Conservation (phyloP, 139 green algal species). For the Marvania coccoides region DNA sequence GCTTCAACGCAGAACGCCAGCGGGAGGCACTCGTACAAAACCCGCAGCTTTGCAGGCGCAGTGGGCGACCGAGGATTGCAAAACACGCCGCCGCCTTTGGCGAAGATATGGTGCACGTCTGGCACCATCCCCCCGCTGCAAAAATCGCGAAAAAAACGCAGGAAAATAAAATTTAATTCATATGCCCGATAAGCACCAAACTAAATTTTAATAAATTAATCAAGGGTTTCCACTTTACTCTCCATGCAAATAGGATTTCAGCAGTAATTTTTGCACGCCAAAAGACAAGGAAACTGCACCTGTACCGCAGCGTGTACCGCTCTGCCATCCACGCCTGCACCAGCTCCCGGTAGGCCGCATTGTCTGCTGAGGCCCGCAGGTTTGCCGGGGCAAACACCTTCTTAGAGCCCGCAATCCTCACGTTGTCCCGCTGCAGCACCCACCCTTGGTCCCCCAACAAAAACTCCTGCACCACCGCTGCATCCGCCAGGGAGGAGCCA, state of each 20-base stretch:
- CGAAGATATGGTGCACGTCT: conserved; percentile 81
- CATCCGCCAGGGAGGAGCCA: background rate
- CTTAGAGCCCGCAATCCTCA: conserved; percentile 24
- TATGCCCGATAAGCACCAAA: too few relatives aligned
- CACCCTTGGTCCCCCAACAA: conserved; percentile 12
- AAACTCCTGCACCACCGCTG: conserved; percentile 35
- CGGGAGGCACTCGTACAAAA: conserved; percentile 77
- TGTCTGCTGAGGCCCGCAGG: conserved; percentile 35
- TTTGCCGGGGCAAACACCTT: conserved; percentile 71
- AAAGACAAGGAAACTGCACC: too few relatives aligned
- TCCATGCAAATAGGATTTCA: too few relatives aligned
- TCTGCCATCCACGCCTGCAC: conserved; percentile 48
- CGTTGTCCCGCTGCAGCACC: conserved; percentile 6
- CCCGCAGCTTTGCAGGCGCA: conserved; percentile 67
- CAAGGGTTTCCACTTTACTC: too few relatives aligned
- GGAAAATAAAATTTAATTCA: background rate
- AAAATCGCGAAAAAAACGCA: too few relatives aligned
- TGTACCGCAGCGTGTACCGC: conserved; percentile 60
- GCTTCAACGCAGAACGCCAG: conserved; percentile 69
- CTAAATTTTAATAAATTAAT: too few relatives aligned
- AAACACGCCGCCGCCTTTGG: conserved; percentile 78
- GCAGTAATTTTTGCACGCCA: too few relatives aligned
- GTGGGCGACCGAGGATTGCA: conserved; percentile 56
- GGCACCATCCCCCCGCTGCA: conserved; percentile 66
- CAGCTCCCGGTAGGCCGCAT: conserved; percentile 29